Evolutionary conservation across 306 rosid species (phyloP).

Genomic region (Quercus parvula): DNA sequence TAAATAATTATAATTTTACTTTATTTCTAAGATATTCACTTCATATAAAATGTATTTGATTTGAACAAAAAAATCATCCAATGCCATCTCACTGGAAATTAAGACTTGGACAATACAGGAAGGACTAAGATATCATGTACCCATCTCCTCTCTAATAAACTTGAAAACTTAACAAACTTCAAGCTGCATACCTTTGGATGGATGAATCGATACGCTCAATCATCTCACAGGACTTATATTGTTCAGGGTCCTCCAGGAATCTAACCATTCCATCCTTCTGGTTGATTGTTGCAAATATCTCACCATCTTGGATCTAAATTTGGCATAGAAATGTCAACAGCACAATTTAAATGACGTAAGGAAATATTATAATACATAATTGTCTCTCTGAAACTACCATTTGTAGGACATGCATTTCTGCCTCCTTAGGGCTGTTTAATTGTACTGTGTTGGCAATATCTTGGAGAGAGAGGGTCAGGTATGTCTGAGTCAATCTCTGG

Average conservation of each 20-base stretch:
- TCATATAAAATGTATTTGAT: background rate
- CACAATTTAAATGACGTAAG: background rate
- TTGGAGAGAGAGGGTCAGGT: conserved; percentile 86
- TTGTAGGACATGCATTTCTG: conserved; percentile 92
- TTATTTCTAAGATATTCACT: background rate
- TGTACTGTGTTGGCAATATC: conserved; percentile 81
- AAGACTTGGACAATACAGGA: background rate
- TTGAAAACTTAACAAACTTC: background rate
- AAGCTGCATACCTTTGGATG: conserved; percentile 54
- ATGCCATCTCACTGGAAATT: background rate
- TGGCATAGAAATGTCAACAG: conserved; percentile 5
- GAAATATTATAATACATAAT: background rate
- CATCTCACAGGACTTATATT: conserved; percentile 75
- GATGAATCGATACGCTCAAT: conserved; percentile 71
- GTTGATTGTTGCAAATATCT: conserved; percentile 76
- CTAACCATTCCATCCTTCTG: conserved; percentile 94
- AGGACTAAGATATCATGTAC: background rate
- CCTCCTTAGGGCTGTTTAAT: conserved; percentile 68
- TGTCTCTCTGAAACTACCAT: conserved; percentile 46
- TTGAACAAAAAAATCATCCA: background rate
- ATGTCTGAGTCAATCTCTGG: conserved; percentile 84
- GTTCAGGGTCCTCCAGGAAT: conserved; percentile 88
- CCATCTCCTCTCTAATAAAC: background rate
- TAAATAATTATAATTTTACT: too few relatives aligned
- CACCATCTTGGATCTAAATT: conserved; percentile 77